phyloP scores from a whole-genome alignment of 441 rosid species.

The Eutrema salsugineum region DNA sequence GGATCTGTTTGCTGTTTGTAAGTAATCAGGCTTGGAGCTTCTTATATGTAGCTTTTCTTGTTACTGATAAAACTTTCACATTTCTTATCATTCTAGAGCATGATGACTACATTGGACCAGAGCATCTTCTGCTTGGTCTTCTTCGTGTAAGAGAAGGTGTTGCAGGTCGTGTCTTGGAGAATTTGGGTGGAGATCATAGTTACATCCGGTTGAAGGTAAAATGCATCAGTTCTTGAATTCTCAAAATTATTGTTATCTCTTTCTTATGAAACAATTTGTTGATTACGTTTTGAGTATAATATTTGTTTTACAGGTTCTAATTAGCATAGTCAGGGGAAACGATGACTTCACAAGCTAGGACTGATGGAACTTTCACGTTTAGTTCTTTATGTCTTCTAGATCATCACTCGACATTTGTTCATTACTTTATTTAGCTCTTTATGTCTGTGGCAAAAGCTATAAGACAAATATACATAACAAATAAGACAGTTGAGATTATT shows the following conservation, averaged over 20 bases:
- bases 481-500: neutral
- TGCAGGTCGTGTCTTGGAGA: constrained; percentile 95
- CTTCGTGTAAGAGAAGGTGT: constrained; percentile 97
- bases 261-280: neutral
- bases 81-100: constrained; percentile 53
- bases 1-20: constrained; percentile 11
- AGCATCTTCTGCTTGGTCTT: constrained; percentile 94
- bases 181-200: constrained; percentile 86
- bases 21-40: neutral
- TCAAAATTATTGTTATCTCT: neutral
- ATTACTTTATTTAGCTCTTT: neutral
- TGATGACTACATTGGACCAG: constrained; percentile 96
- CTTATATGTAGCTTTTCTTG: neutral
- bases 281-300: neutral
- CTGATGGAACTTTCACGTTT: neutral
- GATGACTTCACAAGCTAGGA: constrained; percentile 29
- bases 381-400: neutral
- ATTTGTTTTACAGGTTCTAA: constrained; percentile 51
- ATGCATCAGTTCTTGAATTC: neutral
- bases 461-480: too few relatives aligned
- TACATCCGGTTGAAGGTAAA: constrained; percentile 85
- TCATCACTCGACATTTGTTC: neutral
- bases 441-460: neutral
- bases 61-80: neutral
- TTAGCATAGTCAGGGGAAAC: constrained; percentile 93